Evolutionary conservation across 2,329 filamentous ascomycete genomes (phyloP), one percentile per base, ranked within the genome.

Genomic region (Aspergillus calidoustus): DNA sequence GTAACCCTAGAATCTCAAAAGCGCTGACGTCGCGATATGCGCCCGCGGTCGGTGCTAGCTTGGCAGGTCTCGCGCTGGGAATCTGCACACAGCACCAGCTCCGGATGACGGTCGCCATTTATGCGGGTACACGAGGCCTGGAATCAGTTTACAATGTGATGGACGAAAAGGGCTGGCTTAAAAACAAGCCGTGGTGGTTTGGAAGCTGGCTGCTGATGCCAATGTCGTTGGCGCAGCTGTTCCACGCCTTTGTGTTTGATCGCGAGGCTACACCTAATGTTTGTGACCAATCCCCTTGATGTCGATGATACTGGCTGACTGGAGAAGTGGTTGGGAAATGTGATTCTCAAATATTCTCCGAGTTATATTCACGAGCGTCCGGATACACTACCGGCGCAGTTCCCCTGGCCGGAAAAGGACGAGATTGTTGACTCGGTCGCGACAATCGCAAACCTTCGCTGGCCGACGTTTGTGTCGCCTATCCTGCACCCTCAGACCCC

Each of bases 101-200:
- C 68, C 88, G 95, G 54, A 83, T 94, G 57, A 92, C 91, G 0
- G 85, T 95, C 51, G 89, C 92, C 15, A 91, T 98, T 64, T 96
- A 94, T 73, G 82, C 89, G 59, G 83, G 92, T 64, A 94, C 92
- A 68, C 86, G 92, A 54, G 91, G 92, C 1, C 81, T 96, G 43
- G 94, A 99, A 74, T 95, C 94, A 68, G 83, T 86, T 4, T 98
- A 93, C 83, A 97, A 97, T 75, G 83, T 89, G 22, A 84, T 92
- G 5, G 91, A 97, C 72, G 87, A 89, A 49, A 87, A 90, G 47
- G 89, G 89, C 7, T 87, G 83, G 70, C 80, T 90, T 62, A 85
- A 85, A 70, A 84, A 87, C 68, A 85, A 89, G 68, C 93, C 93
- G 0, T 90, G 87, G 87, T 94, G 91, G 91, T 91, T 91, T 80